Conservation (phyloP, 2,329 filamentous ascomycete genomes). For the Aspergillus latus region DNA sequence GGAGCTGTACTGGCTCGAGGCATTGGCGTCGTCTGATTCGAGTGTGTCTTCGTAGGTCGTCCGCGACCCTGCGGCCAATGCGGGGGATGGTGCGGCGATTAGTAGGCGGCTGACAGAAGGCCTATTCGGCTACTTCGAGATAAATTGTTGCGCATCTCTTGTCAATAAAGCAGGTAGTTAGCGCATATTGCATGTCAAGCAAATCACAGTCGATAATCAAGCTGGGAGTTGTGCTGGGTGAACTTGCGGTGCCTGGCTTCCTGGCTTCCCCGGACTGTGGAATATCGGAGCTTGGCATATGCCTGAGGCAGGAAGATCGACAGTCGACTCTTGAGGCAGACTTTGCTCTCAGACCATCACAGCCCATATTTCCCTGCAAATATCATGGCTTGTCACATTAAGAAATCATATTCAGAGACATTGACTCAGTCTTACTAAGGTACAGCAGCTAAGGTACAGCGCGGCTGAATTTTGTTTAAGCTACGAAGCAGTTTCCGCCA, state of each 20-base stretch:
- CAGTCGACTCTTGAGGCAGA: neutral
- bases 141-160: neutral
- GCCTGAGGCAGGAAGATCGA: neutral
- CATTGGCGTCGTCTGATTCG: constrained; percentile 19
- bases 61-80: neutral
- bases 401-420: too few species aligned
- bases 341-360: too few species aligned
- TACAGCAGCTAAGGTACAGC: too few species aligned
- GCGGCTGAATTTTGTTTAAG: too few species aligned
- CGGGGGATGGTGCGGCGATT: constrained; percentile 4
- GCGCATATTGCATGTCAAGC: neutral
- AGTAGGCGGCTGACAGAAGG: neutral
- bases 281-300: neutral
- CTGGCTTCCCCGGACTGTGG: constrained; percentile 5
- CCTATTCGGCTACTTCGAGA: neutral
- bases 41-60: neutral
- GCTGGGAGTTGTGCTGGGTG: neutral
- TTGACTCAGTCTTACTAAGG: neutral
- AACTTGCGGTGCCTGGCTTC: neutral
- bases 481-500: neutral
- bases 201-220: neutral
- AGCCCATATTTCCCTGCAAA: neutral
- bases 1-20: constrained; percentile 32
- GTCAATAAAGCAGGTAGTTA: neutral
- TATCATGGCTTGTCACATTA: neutral